Evolutionary conservation across 2,329 filamentous ascomycete genomes (phyloP), one percentile per base, ranked within the genome.

Genomic region (Alternaria triticina): DNA sequence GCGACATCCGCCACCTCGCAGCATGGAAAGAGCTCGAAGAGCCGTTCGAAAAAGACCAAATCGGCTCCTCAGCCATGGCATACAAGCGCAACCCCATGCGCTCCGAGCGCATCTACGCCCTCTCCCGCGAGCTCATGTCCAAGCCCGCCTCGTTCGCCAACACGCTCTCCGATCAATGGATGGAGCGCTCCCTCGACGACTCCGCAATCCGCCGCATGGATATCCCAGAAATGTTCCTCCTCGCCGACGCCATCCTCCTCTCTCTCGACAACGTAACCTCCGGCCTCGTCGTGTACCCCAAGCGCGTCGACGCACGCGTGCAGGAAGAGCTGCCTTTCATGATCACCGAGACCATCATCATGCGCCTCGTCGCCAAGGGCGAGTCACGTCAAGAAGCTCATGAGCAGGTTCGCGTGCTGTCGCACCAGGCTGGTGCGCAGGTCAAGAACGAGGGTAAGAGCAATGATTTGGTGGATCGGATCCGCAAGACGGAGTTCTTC

Each of bases 311-410:
- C 70, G 87, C 90, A 59, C 72, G 71, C 40, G 84, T 96, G 33
- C 86, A 89, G 70, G 86, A 89, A 65, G 92, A 96, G 81, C 87
- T 97, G 13, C 94, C 94, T 1, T 97, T 97, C 82, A 96, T 95
- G 91, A 86, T 89, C 8, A 94, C 90, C 8, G 85, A 86, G 73
- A 83, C 73, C 63, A 78, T 80, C 68, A 80, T 80, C 73, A 80
- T 96, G 92, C 89, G 88, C 70, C 85, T 95, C 59, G 88, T 90
- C 27, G 87, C 88, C 60, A 86, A 89, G 74, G 92, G 92, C 30
- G 86, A 84, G 27, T 91, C 88, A 10, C 84, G 93, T 54, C 93
- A 96, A 78, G 92, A 94, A 59, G 91, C 92, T 1, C 94, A 97
- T 80, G 94, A 97, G 82, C 83, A 95, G 80, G 94, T 97, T 73